Evolutionary conservation across 2,329 filamentous ascomycete genomes (phyloP), one percentile per base, ranked within the genome.

Genomic region (Myriosclerotinia duriaeana): DNA sequence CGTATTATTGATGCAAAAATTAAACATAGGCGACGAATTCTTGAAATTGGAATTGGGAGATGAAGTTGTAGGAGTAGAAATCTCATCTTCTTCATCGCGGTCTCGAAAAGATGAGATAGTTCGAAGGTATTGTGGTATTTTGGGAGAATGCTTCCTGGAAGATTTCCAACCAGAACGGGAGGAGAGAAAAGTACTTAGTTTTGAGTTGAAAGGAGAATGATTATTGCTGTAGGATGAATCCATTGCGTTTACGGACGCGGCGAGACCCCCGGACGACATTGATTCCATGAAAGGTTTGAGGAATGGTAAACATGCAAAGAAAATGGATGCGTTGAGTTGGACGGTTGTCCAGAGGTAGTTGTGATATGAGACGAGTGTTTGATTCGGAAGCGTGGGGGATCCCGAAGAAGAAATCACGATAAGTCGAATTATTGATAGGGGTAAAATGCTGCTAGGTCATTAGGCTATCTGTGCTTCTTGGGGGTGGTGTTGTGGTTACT

Each of bases 401-500:
- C 50, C 58, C 2, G 61, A 64, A 12, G 53, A 64, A 53, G 67
- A 67, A 53, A 72, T 56, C 14, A 67, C 64, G 34, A 68, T 59
- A 15, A 70, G 56, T 59, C 71, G 68, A 17, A 67, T 59, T 46
- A 69, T 68, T 44, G 70, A 70, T 38, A 78, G 72, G 34, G 77
- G 71, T 56, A 79, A 76, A 6, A 78, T 71, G 5, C 78, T 79
- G 54, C n/a, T 40, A 44, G 64, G n/a, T 54, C 11, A 30, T 70
- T 59, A 56, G 22, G 55, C 34, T 34, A 44, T 44, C 9, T 15
- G 34, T 11, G 15, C 36, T 14, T 12, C 11, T 20, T 22, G 7
- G 15, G 17, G 12, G n/a, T 20, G 36, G 0, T 38, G 15, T 2
- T 54, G 15, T 5, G 61, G 36, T 34, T 38, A 71, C 78, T 72